Base-by-base conservation (phyloP, 2,329 filamentous ascomycete genomes). In the Cladosporium sp. region DNA sequence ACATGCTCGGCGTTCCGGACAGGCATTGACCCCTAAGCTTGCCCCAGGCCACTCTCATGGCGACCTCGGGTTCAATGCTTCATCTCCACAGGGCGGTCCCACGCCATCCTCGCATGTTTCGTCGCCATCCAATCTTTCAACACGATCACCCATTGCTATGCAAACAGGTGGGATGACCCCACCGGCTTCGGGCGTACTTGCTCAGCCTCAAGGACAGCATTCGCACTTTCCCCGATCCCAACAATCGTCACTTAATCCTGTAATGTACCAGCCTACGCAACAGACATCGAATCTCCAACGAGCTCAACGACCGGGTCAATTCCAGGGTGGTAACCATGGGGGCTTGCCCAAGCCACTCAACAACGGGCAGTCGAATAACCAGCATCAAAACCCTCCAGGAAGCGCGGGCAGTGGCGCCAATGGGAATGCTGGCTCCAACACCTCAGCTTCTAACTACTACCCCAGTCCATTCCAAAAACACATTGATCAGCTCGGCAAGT, bases 401-500 rank as follows among this genome's bases (percentile, higher is more conserved):
- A 58, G 65, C 53, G 65, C 65, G 49, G 66, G 62, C 57, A 74
- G 68, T 61, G 70, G 63, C 60, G 70, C 71, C 64, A 71, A 68
- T 28, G 69, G 71, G 36, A 70, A 67, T 62, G 66, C 65, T 36
- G 65, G 60, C 44, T 66, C 63, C 48, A 71, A 68, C 42, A 72
- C 59, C 22, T 61, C 63, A 13, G 64, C 80, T 39, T 75, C 78
- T 17, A 74, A 75, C 54, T 96, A 88, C 75, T 97, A 96, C 71
- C 86, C 89, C 50, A 88, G 90, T 58, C 88, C 90, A 17, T 97
- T 96, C 76, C 91, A 95, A 71, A 94, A 89, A 73, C 93, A 97
- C 74, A 92, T 95, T 75, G 90, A 95, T 75, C 91, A 96, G 80
- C 85, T 97, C 74, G 93, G 93, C 89, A 91, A 89, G 91, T 80